Percentiles rank a stretch among this genome's conserved stretches.
Evolutionary conservation across 2,329 filamentous ascomycete species (phyloP).

Genomic region (Epicoccum sorghinum): DNA sequence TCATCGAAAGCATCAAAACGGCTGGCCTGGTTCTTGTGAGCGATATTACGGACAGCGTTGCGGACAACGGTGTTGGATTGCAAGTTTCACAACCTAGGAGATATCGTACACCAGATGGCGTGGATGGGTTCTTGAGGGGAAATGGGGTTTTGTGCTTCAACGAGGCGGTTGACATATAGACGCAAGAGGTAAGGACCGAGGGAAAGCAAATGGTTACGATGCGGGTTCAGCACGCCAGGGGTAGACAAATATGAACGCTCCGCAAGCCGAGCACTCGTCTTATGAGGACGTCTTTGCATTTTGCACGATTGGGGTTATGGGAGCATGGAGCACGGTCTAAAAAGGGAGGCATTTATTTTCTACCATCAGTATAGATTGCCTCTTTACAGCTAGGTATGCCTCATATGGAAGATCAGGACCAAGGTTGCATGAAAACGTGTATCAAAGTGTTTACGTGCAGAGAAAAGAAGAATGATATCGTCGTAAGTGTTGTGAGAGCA

Average conservation of each 20-base stretch:
- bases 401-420: background rate
- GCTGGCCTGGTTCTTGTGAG: conserved; percentile 90
- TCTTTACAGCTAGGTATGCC: background rate
- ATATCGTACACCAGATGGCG: conserved; percentile 71
- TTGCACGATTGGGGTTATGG: background rate
- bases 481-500: too few relatives aligned
- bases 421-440: too few relatives aligned
- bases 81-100: conserved; percentile 48
- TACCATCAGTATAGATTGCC: background rate
- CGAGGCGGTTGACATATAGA: conserved; percentile 71
- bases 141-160: conserved; percentile 93
- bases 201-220: background rate
- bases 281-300: too few relatives aligned
- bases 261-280: too few relatives aligned
- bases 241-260: background rate
- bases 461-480: too few relatives aligned
- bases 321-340: background rate
- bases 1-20: conserved; percentile 92
- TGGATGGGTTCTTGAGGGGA: conserved; percentile 84
- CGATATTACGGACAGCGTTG: conserved; percentile 71
- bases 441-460: too few relatives aligned
- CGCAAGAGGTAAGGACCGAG: background rate
- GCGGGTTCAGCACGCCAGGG: background rate
- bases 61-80: conserved; percentile 44
- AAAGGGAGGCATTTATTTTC: background rate